phyloP scores from a whole-genome alignment of 75 land plant species.

The Selaginella tamariscina region DNA sequence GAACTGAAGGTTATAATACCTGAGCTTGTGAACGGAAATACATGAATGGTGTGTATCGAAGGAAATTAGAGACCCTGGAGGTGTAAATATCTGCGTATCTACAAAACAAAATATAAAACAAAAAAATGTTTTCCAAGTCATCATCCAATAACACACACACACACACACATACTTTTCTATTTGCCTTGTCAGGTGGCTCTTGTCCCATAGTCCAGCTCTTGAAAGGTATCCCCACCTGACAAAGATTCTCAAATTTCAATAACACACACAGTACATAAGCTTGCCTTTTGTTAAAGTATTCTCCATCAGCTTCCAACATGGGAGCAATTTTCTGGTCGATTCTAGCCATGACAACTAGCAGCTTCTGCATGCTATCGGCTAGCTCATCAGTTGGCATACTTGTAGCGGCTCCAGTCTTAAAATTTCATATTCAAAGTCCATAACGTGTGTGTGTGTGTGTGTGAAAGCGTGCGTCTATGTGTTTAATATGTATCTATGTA shows the following conservation, averaged over 20 bases:
- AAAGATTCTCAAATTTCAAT: neutral
- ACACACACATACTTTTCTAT: slow-evolving; percentile 69
- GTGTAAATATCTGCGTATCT: slow-evolving; percentile 99
- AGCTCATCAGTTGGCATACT: slow-evolving; percentile 69
- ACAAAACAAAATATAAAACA: slow-evolving; percentile 6
- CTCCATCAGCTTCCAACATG: slow-evolving; percentile 90
- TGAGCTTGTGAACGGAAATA: slow-evolving; percentile 93
- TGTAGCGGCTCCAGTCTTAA: slow-evolving; percentile 32
- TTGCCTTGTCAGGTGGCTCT: slow-evolving; percentile 92
- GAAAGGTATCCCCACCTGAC: slow-evolving; percentile 95
- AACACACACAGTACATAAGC: neutral
- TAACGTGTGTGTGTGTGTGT: too few relatives aligned
- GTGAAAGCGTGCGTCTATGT: too few relatives aligned
- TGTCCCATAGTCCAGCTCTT: slow-evolving; percentile 94
- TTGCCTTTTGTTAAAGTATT: slow-evolving; percentile 76
- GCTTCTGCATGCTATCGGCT: slow-evolving; percentile 77
- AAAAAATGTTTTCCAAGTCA: neutral
- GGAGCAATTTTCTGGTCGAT: slow-evolving; percentile 76
- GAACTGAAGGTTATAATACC: too few relatives aligned
- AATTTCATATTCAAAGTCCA: neutral
- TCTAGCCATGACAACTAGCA: slow-evolving; percentile 75
- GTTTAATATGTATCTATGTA: too few relatives aligned
- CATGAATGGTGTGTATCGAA: slow-evolving; percentile 89
- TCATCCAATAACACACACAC: neutral
- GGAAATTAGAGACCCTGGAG: slow-evolving; percentile 88